phyloP scores from a whole-genome alignment of 2,329 filamentous ascomycete species.

The Chrysoporthe puriensis region DNA sequence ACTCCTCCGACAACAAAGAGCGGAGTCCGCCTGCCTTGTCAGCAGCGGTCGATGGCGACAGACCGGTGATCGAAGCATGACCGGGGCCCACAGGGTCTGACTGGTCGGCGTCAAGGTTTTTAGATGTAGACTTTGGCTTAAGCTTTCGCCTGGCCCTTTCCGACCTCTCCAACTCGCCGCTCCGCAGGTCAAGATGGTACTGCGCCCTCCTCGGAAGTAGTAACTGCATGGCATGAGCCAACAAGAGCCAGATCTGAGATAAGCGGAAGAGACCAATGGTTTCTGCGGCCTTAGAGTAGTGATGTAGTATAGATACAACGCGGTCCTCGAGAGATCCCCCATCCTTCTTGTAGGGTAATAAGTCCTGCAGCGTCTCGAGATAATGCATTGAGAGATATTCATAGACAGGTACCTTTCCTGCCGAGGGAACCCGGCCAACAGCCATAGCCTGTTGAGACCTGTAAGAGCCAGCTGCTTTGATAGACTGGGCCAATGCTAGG shows the following conservation, averaged over 20 bases:
- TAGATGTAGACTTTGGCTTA: slow-evolving; percentile 7
- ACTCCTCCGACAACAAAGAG: slow-evolving; percentile 57
- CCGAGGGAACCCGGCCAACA: slow-evolving; percentile 57
- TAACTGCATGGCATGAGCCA: slow-evolving; percentile 59
- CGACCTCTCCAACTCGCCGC: slow-evolving; percentile 40
- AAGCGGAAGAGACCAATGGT: slow-evolving; percentile 60
- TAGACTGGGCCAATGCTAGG: slow-evolving; percentile 60
- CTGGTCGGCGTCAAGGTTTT: slow-evolving; percentile 8
- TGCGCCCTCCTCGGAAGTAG: slow-evolving; percentile 59
- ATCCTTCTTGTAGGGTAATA: slow-evolving; percentile 48
- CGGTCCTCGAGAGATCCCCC: slow-evolving; percentile 48
- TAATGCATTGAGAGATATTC: slow-evolving; percentile 61
- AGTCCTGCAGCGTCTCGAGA: slow-evolving; percentile 54
- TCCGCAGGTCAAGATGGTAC: slow-evolving; percentile 58
- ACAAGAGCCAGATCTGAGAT: slow-evolving; percentile 66
- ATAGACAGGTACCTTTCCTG: slow-evolving; percentile 55
- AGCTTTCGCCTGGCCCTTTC: slow-evolving; percentile 24
- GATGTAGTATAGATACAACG: slow-evolving; percentile 56
- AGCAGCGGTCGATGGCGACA: slow-evolving; percentile 39
- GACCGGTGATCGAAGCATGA: neutral
- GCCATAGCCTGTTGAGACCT: slow-evolving; percentile 66
- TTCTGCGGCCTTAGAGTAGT: slow-evolving; percentile 62
- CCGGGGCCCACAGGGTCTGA: neutral
- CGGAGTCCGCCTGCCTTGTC: slow-evolving; percentile 41
- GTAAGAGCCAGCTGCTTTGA: slow-evolving; percentile 61